Percentiles rank a stretch among this genome's conserved stretches.
Conservation (phyloP, 768 basidiomycete species). For the Termitomyces sp. region DNA sequence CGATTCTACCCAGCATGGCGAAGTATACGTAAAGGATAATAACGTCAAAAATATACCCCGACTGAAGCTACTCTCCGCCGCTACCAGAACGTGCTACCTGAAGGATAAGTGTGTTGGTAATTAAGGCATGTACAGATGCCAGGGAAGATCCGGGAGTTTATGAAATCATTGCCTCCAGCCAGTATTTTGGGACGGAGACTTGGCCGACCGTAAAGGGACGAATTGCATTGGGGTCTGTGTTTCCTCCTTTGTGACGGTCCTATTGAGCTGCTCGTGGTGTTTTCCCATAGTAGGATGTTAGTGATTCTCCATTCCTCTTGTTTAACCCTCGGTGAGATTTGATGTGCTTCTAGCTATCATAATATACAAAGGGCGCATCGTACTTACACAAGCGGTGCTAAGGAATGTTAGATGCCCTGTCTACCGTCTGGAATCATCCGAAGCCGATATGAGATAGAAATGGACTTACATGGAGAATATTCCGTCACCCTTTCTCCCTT, state of each 20-base stretch:
- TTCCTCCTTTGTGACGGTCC: not conserved
- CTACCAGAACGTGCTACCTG: not conserved
- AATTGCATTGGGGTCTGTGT: constrained; percentile 32
- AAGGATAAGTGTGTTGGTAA: constrained; percentile 32
- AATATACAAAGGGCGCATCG: constrained; percentile 43
- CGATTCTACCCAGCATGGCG: not conserved
- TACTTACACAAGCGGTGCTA: constrained; percentile 36
- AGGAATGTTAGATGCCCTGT: constrained; percentile 41
- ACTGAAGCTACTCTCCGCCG: not conserved
- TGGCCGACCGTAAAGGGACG: constrained; percentile 40
- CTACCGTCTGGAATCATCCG: constrained; percentile 30
- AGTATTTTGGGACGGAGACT: constrained; percentile 36
- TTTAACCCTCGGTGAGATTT: not conserved
- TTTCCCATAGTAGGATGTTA: constrained; percentile 29
- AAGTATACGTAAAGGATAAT: not conserved
- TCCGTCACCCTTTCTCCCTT: not conserved
- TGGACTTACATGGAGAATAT: constrained; percentile 48
- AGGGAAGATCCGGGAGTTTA: constrained; percentile 37
- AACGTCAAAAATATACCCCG: too few relatives aligned
- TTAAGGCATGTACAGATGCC: constrained; percentile 48
- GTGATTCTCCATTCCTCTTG: constrained; percentile 7
- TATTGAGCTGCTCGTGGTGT: not conserved
- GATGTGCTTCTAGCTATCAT: constrained; percentile 20
- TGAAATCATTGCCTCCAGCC: constrained; percentile 31
- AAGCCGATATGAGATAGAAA: constrained; percentile 42